A percentile compares a stretch with the other conserved stretches of the same genome.
Evolutionary conservation across 1,284 basidiomycete species (phyloP).

Genomic region (Pholiota adiposa): DNA sequence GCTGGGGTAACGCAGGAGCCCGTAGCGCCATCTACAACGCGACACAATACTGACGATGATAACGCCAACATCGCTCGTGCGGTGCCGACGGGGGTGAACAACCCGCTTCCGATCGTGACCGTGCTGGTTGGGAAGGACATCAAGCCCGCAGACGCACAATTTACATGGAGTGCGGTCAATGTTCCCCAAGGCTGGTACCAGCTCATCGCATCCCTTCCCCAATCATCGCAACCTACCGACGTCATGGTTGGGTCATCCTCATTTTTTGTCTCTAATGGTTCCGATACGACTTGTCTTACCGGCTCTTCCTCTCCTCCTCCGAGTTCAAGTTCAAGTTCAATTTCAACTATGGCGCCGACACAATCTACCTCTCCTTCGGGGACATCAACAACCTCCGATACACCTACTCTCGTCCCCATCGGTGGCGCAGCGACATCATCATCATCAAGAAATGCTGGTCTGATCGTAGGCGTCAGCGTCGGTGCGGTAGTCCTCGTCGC

Average conservation of each 20-base stretch:
- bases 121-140: conserved; percentile 5
- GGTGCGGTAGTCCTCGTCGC: conserved; percentile 38
- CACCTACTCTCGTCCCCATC: conserved; percentile 11
- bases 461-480: conserved; percentile 47
- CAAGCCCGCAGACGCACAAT: conserved; percentile 19
- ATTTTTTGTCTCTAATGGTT: conserved; percentile 45
- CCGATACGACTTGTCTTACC: conserved; percentile 43
- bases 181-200: conserved; percentile 49
- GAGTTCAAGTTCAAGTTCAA: conserved; percentile 11
- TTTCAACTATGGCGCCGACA: conserved; percentile 22
- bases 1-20: conserved; percentile 27
- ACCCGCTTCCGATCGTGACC: conserved; percentile 11
- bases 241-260: conserved; percentile 26
- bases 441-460: conserved; percentile 33
- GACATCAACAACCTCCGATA: not conserved
- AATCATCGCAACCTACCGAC: conserved; percentile 27
- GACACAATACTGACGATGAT: conserved; percentile 2
- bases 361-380: conserved; percentile 15
- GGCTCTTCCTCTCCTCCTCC: not conserved
- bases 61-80: conserved; percentile 12
- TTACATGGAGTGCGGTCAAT: conserved; percentile 35
- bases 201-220: not conserved
- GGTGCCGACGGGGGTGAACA: conserved; percentile 17
- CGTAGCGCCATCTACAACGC: conserved; percentile 10
- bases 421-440: conserved; percentile 21